Evolutionary conservation across 495 filamentous ascomycete genomes (phyloP), one percentile per base, ranked within the genome.

Genomic region (Thermochaetoides thermophila): DNA sequence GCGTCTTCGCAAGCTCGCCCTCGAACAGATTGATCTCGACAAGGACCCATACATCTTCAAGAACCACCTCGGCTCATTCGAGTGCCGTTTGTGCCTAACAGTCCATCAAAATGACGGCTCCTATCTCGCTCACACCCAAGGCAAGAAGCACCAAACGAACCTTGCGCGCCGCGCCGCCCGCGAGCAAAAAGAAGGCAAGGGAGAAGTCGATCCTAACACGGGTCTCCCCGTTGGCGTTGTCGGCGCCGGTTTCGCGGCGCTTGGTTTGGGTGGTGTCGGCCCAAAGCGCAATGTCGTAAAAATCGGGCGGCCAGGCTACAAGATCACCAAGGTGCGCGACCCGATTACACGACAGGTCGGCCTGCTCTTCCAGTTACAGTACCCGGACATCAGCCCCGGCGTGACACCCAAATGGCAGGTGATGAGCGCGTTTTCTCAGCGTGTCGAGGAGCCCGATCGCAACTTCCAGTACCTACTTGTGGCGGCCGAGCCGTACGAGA

Each of bases 11-110:
- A 93, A 93, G 63, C 84, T 99, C 48, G 89, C 89, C 9, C 81
- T 99, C 42, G 89, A 99, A 63, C 84, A 82, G 13, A 99, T 99
- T 67, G 91, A 99, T 59, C 77, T 99, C 28, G 91, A 96, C 54
- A 96, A 96, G 61, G 89, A 99, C 63, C 89, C 89, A 0, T 99
- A 96, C 69, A 94, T 99, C 71, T 96, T 99, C 80, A 93, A 92
- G 53, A 99, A 99, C 64, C 89, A 99, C 49, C 83, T 96, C 43
- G 89, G 89, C 42, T 87, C 78, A 56, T 99, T 95, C 63, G 89
- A 99, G 54, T 99, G 89, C 55, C 83, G 91, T 11, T 78, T 99
- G 25, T 99, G 89, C 47, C 66, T 99, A 19, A 99, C 89, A 2
- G 91, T 96, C n/a, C 89, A 99, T 68, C 89, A 99, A 49, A 99